Evolutionary conservation across 768 basidiomycete genomes (phyloP), one percentile per base, ranked within the genome.

Genomic region (Boletus insuetus): DNA sequence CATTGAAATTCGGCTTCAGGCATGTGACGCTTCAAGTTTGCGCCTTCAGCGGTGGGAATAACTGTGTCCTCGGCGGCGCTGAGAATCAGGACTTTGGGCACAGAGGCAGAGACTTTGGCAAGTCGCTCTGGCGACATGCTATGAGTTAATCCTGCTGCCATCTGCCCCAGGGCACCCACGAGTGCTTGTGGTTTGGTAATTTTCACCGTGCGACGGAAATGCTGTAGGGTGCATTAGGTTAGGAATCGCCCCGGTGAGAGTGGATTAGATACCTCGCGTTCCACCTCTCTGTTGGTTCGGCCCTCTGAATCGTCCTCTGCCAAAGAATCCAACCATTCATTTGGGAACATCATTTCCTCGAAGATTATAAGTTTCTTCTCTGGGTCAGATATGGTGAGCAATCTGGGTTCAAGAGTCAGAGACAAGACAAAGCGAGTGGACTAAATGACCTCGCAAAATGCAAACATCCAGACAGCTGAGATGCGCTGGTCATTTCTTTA

Each of bases 51-150:
- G 0, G 82, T 75, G 17, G 73, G 61, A 10, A 92, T 77, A 3
- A 92, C 69, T 46, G 79, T 58, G 63, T 91, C 90, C 2, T 82
- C 68, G 55, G 86, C 83, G 3, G 87, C 90, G 0, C 85, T 87
- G n/a, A 90, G 64, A 39, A 82, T 84, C 31, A 77, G 61, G 9
- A 90, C 77, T 64, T 89, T 89, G 13, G 88, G 85, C 20, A 91
- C 79, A 4, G 74, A 72, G 0, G 69, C 64, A 0, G 83, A 81
- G 43, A 89, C 80, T 39, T 56, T 64, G 14, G 70, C 69, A 19
- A 87, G 75, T 5, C 79, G 76, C 0, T 75, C 74, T 0, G 78
- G 69, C 5, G 73, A 63, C 59, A 90, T 83, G 51, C 78, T 64
- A 64, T 92, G 89, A 0, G 84, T 86, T 1, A 88, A 58, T 0